A percentile compares a stretch with the other conserved stretches of the same genome.
phyloP scores from a whole-genome alignment of 1,284 basidiomycete genomes.

The Apiotrichum gracile region DNA sequence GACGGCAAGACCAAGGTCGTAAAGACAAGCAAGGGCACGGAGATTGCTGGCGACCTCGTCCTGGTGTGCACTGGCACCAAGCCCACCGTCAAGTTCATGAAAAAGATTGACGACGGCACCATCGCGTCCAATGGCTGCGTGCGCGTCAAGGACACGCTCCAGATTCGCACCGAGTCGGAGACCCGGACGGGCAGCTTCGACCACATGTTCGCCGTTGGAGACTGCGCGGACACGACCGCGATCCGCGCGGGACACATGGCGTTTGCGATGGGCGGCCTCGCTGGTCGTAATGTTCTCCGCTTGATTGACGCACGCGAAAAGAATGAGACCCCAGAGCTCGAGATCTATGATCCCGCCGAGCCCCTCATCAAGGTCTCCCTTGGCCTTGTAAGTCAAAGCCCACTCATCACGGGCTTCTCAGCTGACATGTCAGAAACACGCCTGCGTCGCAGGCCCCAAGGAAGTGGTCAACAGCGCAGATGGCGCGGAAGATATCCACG shows the following conservation, averaged over 20 bases:
- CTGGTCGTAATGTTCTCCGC: constrained; percentile 43
- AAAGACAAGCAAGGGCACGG: constrained; percentile 56
- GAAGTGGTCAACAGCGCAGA: constrained; percentile 50
- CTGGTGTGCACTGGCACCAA: constrained; percentile 69
- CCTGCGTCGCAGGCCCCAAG: constrained; percentile 51
- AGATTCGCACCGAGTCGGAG: constrained; percentile 29
- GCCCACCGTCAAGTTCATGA: constrained; percentile 62
- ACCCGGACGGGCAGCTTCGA: background rate
- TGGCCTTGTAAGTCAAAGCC: constrained; percentile 48
- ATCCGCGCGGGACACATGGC: constrained; percentile 63
- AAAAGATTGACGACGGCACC: constrained; percentile 11
- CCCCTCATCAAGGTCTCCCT: constrained; percentile 62
- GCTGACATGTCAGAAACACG: constrained; percentile 26
- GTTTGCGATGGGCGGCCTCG: constrained; percentile 53
- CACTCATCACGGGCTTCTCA: background rate
- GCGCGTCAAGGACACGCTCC: constrained; percentile 58
- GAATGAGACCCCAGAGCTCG: constrained; percentile 43
- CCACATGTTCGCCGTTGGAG: constrained; percentile 48
- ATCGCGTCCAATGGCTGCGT: constrained; percentile 53
- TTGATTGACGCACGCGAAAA: constrained; percentile 28
- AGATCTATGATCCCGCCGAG: constrained; percentile 56
- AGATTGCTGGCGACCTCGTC: constrained; percentile 61
- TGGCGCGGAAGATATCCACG: constrained; percentile 51
- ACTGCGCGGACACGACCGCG: constrained; percentile 46
- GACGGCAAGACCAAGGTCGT: constrained; percentile 47